Evolutionary conservation across 202 grass and related monocot species (phyloP).

Genomic region (Schoenoplectus triqueter): DNA sequence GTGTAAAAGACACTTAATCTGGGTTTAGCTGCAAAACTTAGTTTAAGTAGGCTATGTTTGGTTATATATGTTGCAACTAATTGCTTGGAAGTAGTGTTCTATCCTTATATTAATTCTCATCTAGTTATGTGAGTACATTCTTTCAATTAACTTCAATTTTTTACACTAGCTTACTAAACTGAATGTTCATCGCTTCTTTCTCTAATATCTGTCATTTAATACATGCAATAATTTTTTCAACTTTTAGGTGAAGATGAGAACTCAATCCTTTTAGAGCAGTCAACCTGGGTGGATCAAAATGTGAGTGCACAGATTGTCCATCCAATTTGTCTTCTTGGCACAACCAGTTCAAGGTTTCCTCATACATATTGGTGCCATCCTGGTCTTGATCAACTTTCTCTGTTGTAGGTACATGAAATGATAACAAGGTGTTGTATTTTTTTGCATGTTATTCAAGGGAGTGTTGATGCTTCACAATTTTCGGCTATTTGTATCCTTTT

Average conservation of each 20-base stretch:
- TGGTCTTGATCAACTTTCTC: neutral
- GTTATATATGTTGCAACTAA: no score
- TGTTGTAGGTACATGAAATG: conserved; percentile 67
- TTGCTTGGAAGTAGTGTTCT: neutral
- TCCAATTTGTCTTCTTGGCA: conserved; percentile 10
- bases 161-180: neutral
- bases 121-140: neutral
- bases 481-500: conserved; percentile 98
- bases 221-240: conserved; percentile 21
- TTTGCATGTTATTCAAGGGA: conserved; percentile 79
- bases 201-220: conserved; percentile 17
- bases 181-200: neutral
- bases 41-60: neutral
- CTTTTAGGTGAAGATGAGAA: conserved; percentile 78
- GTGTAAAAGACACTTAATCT: conserved; percentile 5
- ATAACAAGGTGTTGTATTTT: conserved; percentile 73
- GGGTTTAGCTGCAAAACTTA: neutral
- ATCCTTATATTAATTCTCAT: neutral
- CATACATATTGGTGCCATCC: conserved; percentile 2
- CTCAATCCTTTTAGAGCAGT: conserved; percentile 68
- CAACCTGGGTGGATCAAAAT: conserved; percentile 59
- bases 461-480: conserved; percentile 84
- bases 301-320: conserved; percentile 44
- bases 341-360: neutral
- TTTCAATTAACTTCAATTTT: neutral